Evolutionary conservation across 352 stramenopile species (phyloP).

Genomic region (Globisporangium splendens): DNA sequence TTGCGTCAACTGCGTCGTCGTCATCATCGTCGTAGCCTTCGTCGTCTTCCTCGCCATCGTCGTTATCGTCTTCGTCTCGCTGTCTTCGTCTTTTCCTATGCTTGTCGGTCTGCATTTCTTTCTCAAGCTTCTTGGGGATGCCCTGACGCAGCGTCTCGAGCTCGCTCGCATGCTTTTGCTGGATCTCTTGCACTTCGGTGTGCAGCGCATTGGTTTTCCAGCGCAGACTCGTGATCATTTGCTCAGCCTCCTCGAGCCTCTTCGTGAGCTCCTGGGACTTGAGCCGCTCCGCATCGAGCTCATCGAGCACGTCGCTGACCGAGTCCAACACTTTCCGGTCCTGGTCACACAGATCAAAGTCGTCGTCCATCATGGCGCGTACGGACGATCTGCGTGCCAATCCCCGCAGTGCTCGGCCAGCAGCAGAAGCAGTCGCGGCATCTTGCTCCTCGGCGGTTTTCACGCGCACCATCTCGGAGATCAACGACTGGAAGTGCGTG

Average conservation of each 20-base stretch:
- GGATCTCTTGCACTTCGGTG: constrained; percentile 35
- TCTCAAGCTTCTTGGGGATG: constrained; percentile 31
- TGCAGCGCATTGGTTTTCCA: constrained; percentile 54
- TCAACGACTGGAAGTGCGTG: constrained; percentile 53
- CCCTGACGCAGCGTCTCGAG: constrained; percentile 37
- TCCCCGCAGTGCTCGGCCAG: not conserved
- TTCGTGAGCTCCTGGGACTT: constrained; percentile 29
- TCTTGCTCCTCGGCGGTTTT: not conserved
- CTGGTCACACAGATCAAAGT: constrained; percentile 57
- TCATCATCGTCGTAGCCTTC: constrained; percentile 20
- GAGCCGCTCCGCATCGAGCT: constrained; percentile 33
- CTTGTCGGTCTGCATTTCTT: constrained; percentile 41
- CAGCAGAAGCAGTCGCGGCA: not conserved
- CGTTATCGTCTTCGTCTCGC: not conserved
- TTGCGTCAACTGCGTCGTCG: not conserved
- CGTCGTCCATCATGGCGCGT: constrained; percentile 11
- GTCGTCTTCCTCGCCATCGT: constrained; percentile 22
- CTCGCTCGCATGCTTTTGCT: constrained; percentile 27
- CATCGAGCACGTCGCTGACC: constrained; percentile 49
- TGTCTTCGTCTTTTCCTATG: not conserved
- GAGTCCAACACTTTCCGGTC: constrained; percentile 60
- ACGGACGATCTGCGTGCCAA: not conserved
- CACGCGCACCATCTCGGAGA: constrained; percentile 16
- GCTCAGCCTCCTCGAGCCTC: constrained; percentile 43
- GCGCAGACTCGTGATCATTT: constrained; percentile 37